Conservation (phyloP, 305 asterid genomes). For the Solanum hybrid region DNA sequence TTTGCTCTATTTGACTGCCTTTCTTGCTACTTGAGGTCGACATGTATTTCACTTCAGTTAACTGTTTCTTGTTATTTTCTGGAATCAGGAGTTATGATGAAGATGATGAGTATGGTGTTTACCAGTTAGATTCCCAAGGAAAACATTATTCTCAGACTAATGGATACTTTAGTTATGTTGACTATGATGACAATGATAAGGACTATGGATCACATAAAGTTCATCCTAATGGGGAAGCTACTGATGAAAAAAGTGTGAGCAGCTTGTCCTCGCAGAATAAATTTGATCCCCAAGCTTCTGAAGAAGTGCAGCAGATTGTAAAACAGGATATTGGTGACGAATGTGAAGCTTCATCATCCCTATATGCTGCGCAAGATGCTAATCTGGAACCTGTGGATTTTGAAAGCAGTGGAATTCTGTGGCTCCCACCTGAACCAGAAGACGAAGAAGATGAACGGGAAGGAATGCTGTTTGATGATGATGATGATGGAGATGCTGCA, state of each 20-base stretch:
- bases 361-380: conserved; percentile 58
- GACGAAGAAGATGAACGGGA: conserved; percentile 89
- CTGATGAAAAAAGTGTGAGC: conserved; percentile 37
- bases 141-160: conserved; percentile 42
- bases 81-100: conserved; percentile 70
- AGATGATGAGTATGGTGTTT: conserved; percentile 57
- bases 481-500: conserved; percentile 55
- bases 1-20: background rate
- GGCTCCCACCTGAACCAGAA: conserved; percentile 99
- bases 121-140: conserved; percentile 35
- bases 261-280: conserved; percentile 30
- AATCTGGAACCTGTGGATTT: conserved; percentile 80
- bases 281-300: conserved; percentile 39
- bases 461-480: conserved; percentile 44
- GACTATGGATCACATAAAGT: conserved; percentile 47
- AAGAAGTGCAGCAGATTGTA: conserved; percentile 44
- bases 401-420: conserved; percentile 80
- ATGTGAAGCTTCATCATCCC: conserved; percentile 64
- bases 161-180: conserved; percentile 48
- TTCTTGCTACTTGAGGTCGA: background rate
- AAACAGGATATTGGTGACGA: conserved; percentile 56
- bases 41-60: background rate
- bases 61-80: conserved; percentile 5
- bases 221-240: conserved; percentile 55
- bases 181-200: conserved; percentile 39